Percentiles rank a stretch among this genome's conserved stretches.
These are phyloP conservation scores for Zalerion maritima DNA, from an alignment of 495 filamentous ascomycete genomes.

Conservation along the genomic window DNA sequence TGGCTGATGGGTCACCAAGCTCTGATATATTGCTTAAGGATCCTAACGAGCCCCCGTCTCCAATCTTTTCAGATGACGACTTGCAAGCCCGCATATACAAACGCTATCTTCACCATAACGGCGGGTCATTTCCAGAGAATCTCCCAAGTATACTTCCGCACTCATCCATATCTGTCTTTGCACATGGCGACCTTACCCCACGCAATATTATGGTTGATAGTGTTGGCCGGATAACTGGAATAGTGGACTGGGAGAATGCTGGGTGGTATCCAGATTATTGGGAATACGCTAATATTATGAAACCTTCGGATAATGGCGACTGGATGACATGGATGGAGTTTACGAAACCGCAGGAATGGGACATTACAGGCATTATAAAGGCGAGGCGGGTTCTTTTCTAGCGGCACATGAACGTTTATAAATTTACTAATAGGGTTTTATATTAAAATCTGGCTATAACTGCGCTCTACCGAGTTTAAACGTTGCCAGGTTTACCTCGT, in stretches of 20 bases:
- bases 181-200: constrained; percentile 19
- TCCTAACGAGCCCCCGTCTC: constrained; percentile 14
- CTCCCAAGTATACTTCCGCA: constrained; percentile 20
- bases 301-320: constrained; percentile 16
- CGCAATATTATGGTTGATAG: constrained; percentile 28
- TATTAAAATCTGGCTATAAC: too few relatives aligned
- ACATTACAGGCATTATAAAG: constrained; percentile 25
- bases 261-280: constrained; percentile 38
- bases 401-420: too few relatives aligned
- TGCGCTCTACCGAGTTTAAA: too few relatives aligned
- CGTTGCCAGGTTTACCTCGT: too few relatives aligned
- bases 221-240: constrained; percentile 17
- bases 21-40: constrained; percentile 19
- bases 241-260: constrained; percentile 32
- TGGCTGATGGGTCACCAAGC: constrained; percentile 20
- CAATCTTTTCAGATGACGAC: constrained; percentile 17
- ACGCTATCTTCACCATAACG: constrained; percentile 20
- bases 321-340: constrained; percentile 27
- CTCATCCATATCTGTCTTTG: constrained; percentile 16
- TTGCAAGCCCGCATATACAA: constrained; percentile 22
- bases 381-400: constrained; percentile 26
- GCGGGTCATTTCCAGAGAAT: constrained; percentile 15
- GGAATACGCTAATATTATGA: constrained; percentile 34
- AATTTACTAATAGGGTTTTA: too few relatives aligned
- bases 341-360: constrained; percentile 25